Percentiles rank a stretch among this genome's conserved stretches.
These are phyloP conservation scores for Psilocybe cyanescens DNA, from an alignment of 768 basidiomycete species.

Conservation along the genomic window DNA sequence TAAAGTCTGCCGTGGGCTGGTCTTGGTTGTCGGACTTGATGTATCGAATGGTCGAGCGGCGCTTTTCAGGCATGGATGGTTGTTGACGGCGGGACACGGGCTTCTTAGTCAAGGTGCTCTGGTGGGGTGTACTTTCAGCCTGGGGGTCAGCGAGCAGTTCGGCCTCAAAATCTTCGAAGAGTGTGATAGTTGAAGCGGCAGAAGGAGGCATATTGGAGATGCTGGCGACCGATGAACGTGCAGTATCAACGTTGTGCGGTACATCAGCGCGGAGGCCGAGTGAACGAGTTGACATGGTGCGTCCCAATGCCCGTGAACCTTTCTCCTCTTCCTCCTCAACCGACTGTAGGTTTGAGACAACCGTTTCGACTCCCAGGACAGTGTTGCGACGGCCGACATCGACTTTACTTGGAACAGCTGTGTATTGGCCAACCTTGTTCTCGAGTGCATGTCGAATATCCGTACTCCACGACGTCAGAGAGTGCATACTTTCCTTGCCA, in stretches of 20 bases:
- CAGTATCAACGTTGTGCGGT: constrained; percentile 49
- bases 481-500: constrained; percentile 59
- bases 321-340: constrained; percentile 46
- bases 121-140: constrained; percentile 67
- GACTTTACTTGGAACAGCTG: constrained; percentile 41
- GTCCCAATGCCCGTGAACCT: constrained; percentile 26
- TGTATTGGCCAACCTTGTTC: constrained; percentile 41
- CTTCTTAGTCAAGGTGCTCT: constrained; percentile 42
- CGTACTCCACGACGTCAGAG: constrained; percentile 52
- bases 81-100: constrained; percentile 32
- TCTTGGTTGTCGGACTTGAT: constrained; percentile 55
- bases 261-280: constrained; percentile 55
- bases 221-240: constrained; percentile 53
- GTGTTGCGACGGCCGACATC: constrained; percentile 52
- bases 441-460: constrained; percentile 60
- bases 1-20: constrained; percentile 25
- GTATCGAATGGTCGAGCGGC: constrained; percentile 67
- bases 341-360: constrained; percentile 33
- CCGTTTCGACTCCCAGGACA: constrained; percentile 44
- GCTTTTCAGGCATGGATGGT: constrained; percentile 34
- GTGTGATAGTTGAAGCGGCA: constrained; percentile 62
- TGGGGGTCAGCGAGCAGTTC: constrained; percentile 50
- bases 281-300: constrained; percentile 45
- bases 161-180: constrained; percentile 60
- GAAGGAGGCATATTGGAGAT: constrained; percentile 45